phyloP scores from a whole-genome alignment of 2,329 filamentous ascomycete species.

The Aphanoascus verrucosus region DNA sequence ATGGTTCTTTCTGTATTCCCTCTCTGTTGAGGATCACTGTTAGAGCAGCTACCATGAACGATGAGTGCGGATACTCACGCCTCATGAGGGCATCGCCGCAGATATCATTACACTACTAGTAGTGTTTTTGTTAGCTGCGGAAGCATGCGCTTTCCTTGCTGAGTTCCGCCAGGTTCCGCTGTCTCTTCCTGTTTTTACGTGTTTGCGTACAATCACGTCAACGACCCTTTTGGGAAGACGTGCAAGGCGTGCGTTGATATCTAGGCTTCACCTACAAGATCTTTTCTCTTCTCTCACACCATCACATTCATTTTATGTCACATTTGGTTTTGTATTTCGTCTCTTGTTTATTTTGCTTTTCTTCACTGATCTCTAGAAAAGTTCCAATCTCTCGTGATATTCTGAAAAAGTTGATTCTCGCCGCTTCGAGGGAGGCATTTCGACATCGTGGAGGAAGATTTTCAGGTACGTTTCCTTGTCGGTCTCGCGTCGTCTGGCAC shows the following conservation, averaged over 20 bases:
- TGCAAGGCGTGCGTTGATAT: not conserved
- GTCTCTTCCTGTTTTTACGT: not conserved
- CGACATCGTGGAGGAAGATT: not conserved
- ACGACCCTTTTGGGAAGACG: not conserved
- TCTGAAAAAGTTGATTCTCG: not conserved
- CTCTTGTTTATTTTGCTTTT: not conserved
- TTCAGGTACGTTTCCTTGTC: not conserved
- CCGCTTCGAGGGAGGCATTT: not conserved
- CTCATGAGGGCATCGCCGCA: not conserved
- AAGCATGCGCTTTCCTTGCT: not conserved
- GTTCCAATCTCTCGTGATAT: not conserved
- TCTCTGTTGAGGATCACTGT: not conserved
- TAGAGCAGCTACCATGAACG: not conserved
- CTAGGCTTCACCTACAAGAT: not conserved
- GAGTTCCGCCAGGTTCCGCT: not conserved
- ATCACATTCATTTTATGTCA: not conserved
- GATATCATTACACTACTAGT: not conserved
- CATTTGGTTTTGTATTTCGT: not conserved
- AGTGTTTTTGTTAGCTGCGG: not conserved
- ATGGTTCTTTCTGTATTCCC: not conserved
- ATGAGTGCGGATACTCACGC: not conserved
- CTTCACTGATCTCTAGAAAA: not conserved
- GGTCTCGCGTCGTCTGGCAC: not conserved
- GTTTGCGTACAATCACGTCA: not conserved
- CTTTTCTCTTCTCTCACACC: not conserved